Evolutionary conservation across 2,329 filamentous ascomycete genomes (phyloP).

Genomic region (Immersiporthe knoxdaviesiana): DNA sequence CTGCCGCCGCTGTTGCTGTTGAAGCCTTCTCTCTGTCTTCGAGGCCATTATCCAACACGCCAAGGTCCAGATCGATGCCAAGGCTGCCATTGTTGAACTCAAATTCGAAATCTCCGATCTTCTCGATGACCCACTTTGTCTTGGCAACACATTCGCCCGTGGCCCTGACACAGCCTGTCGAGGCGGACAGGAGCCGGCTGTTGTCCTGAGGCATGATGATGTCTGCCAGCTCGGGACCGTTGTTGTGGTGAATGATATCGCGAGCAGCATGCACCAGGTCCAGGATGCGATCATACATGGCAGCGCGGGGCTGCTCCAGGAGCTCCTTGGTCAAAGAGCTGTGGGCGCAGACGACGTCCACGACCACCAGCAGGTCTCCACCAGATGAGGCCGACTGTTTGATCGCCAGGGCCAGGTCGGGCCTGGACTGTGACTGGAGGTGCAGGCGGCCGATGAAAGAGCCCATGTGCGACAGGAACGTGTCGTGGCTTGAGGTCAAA

Average conservation of each 20-base stretch:
- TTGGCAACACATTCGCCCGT: slow-evolving; percentile 91
- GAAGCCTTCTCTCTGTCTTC: slow-evolving; percentile 38
- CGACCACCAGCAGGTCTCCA: slow-evolving; percentile 74
- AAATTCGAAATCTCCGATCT: slow-evolving; percentile 88
- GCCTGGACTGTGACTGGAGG: slow-evolving; percentile 86
- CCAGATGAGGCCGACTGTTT: slow-evolving; percentile 84
- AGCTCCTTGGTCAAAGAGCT: slow-evolving; percentile 69
- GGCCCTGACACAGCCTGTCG: slow-evolving; percentile 84
- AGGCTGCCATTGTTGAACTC: slow-evolving; percentile 66
- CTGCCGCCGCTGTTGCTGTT: slow-evolving; percentile 38
- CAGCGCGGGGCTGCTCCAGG: slow-evolving; percentile 69
- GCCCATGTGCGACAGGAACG: slow-evolving; percentile 85
- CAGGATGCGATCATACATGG: slow-evolving; percentile 79
- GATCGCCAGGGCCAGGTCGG: slow-evolving; percentile 80
- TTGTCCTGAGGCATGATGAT: slow-evolving; percentile 82
- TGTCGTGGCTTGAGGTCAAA: slow-evolving; percentile 79
- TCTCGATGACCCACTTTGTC: slow-evolving; percentile 81
- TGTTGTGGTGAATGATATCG: slow-evolving; percentile 70
- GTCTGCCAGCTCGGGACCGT: slow-evolving; percentile 72
- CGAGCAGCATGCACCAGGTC: slow-evolving; percentile 80
- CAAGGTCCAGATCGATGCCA: slow-evolving; percentile 60
- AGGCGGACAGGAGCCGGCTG: slow-evolving; percentile 73
- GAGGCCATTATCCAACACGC: slow-evolving; percentile 49
- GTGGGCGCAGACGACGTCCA: slow-evolving; percentile 81
- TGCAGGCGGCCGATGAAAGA: slow-evolving; percentile 91